phyloP scores from a whole-genome alignment of 495 filamentous ascomycete genomes.

The Penicillium coprophilum region DNA sequence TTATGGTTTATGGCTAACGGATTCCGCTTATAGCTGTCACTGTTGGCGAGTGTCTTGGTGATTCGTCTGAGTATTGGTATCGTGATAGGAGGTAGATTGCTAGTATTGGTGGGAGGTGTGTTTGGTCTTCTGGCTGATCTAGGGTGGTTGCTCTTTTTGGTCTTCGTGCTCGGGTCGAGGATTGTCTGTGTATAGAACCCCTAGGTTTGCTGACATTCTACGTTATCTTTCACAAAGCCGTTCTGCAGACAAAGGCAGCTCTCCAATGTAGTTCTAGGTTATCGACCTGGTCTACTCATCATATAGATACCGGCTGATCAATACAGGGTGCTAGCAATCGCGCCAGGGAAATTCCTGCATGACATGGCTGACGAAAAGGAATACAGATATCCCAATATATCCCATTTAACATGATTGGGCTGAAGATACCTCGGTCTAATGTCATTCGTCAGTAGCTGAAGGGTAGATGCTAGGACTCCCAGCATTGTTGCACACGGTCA shows the following conservation, averaged over 20 bases:
- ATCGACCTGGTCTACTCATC: not conserved
- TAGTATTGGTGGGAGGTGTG: not conserved
- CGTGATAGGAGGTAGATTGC: conserved; percentile 17
- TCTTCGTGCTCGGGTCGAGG: not conserved
- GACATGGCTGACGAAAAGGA: too few species aligned
- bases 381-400: too few species aligned
- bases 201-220: not conserved
- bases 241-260: not conserved
- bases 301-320: too few species aligned
- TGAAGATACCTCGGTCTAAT: too few species aligned
- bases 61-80: conserved; percentile 67
- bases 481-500: conserved; percentile 30
- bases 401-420: too few species aligned
- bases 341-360: too few species aligned
- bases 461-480: conserved; percentile 5
- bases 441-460: too few species aligned
- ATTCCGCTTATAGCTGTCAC: conserved; percentile 56
- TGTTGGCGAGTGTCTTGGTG: conserved; percentile 71
- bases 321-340: too few species aligned
- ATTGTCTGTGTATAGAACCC: not conserved
- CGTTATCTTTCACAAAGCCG: not conserved
- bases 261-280: not conserved
- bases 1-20: conserved; percentile 11
- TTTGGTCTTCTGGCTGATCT: not conserved
- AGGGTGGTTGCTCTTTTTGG: not conserved